Conservation (phyloP, 352 stramenopile genomes). For the Phytophthora litchii region DNA sequence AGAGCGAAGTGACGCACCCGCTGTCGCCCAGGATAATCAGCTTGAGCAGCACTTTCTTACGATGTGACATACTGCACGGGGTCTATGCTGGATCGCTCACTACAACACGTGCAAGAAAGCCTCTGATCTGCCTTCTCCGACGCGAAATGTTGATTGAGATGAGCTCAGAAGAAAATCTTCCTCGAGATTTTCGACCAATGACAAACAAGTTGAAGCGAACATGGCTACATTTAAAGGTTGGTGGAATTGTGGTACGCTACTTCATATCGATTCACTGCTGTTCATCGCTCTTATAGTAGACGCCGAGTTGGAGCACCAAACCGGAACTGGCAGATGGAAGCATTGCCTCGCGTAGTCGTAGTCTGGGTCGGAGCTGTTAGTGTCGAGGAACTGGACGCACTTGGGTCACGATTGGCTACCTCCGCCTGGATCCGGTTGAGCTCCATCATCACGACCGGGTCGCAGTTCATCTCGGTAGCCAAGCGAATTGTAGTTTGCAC, state of each 20-base stretch:
- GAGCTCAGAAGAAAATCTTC: conserved; percentile 28
- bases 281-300: conserved; percentile 21
- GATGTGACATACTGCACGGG: conserved; percentile 64
- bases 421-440: conserved; percentile 61
- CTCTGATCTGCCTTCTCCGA: not conserved
- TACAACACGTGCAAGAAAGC: conserved; percentile 8
- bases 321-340: conserved; percentile 62
- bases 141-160: conserved; percentile 29
- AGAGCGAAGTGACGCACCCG: conserved; percentile 70
- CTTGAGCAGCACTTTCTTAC: conserved; percentile 98
- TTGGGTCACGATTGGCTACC: conserved; percentile 37
- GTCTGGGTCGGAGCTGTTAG: conserved; percentile 8
- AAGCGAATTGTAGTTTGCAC: conserved; percentile 70
- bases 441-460: conserved; percentile 54
- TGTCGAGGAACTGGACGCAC: conserved; percentile 6
- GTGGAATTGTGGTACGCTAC: not conserved
- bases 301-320: conserved; percentile 46
- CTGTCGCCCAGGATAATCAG: conserved; percentile 98
- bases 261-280: no score
- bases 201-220: conserved; percentile 22
- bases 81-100: not conserved
- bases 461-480: conserved; percentile 69
- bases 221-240: conserved; percentile 27
- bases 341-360: conserved; percentile 24
- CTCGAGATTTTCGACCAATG: conserved; percentile 27